These are phyloP conservation scores for Fusarium temperatum DNA, from an alignment of 2,329 filamentous ascomycete genomes.

Conservation along the genomic window DNA sequence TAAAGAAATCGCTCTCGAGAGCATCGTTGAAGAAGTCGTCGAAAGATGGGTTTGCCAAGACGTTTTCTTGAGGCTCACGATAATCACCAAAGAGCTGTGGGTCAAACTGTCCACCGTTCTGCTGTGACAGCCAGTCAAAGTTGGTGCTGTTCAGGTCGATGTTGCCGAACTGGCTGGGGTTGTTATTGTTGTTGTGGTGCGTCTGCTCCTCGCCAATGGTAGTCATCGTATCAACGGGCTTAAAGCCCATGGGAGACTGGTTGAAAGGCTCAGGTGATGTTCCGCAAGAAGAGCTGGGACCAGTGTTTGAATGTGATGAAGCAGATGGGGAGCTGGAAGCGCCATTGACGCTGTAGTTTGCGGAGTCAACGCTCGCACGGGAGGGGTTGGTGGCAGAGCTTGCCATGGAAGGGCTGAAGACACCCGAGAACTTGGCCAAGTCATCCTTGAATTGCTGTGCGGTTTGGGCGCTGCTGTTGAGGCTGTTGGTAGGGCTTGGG, in stretches of 20 bases:
- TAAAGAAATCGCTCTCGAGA: constrained; percentile 82
- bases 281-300: constrained; percentile 73
- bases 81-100: constrained; percentile 93
- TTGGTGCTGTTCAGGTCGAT: constrained; percentile 60
- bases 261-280: constrained; percentile 81
- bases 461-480: constrained; percentile 37
- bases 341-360: constrained; percentile 55
- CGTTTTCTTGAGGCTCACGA: constrained; percentile 86
- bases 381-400: constrained; percentile 58
- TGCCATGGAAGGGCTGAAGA: constrained; percentile 67
- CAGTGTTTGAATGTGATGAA: constrained; percentile 68
- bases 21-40: constrained; percentile 81
- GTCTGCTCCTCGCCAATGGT: constrained; percentile 74
- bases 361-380: constrained; percentile 61
- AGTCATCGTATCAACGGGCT: constrained; percentile 68
- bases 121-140: constrained; percentile 79
- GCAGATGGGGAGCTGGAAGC: constrained; percentile 72
- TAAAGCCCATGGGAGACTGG: constrained; percentile 74
- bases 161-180: constrained; percentile 48
- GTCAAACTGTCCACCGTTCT: constrained; percentile 88
- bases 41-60: constrained; percentile 74
- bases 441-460: constrained; percentile 55
- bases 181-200: constrained; percentile 46
- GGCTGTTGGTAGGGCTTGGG: constrained; percentile 45
- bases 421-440: constrained; percentile 63